These are phyloP conservation scores for Tetrapisispora phaffii DNA, from an alignment of 805 yeast species.

Conservation along the genomic window DNA sequence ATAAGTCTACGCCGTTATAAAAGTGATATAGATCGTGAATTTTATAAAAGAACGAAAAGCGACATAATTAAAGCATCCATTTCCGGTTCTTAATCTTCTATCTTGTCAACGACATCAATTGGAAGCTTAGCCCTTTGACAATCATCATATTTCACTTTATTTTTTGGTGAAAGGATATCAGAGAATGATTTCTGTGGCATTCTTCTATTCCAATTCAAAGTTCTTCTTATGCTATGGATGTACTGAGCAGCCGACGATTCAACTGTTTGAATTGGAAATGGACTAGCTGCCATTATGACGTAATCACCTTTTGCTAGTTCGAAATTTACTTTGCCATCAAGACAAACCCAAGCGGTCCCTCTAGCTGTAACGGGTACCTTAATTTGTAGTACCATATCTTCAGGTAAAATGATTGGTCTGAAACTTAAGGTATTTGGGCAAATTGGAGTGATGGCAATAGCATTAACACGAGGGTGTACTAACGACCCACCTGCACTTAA, in stretches of 20 bases:
- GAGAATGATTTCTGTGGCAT: constrained; percentile 76
- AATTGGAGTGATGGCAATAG: constrained; percentile 84
- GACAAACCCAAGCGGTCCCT: constrained; percentile 89
- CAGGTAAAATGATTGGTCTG: constrained; percentile 84
- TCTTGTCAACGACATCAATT: background rate
- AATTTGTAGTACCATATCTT: constrained; percentile 74
- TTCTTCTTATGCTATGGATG: constrained; percentile 73
- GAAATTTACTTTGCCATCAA: constrained; percentile 83
- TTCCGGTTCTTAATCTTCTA: constrained; percentile 7
- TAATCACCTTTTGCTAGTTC: constrained; percentile 76
- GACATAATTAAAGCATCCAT: no score
- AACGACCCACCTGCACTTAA: constrained; percentile 89
- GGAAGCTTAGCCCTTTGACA: constrained; percentile 9
- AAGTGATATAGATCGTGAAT: background rate
- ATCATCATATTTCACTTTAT: constrained; percentile 9
- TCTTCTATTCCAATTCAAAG: constrained; percentile 87
- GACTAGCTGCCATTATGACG: constrained; percentile 72
- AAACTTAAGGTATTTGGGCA: constrained; percentile 91
- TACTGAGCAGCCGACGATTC: constrained; percentile 62
- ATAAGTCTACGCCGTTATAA: no score
- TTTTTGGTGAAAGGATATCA: constrained; percentile 12
- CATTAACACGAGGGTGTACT: constrained; percentile 89
- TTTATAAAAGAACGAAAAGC: no score
- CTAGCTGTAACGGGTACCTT: constrained; percentile 74
- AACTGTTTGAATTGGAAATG: constrained; percentile 88